Base-by-base conservation (phyloP, 1,284 basidiomycete genomes). In the Pisolithus thermaeus region DNA sequence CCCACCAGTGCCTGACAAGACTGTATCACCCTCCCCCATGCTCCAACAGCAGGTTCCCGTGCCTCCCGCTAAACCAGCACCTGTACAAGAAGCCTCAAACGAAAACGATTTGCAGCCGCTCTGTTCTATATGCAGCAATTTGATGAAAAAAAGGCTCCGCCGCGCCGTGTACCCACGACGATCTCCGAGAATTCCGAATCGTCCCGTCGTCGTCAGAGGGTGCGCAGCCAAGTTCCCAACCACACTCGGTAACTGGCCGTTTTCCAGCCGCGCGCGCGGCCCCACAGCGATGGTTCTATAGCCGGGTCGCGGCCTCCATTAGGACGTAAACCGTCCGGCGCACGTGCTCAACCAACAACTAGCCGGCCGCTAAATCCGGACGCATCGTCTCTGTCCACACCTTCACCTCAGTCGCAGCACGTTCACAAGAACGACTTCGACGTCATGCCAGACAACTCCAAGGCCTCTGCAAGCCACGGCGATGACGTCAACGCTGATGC, bases 301-400 rank as follows among this genome's bases (percentile, higher is more conserved):
- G 51, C 52, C 42, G 52, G 68, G 23, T 63, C 66, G 39, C 71
- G 74, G 58, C 64, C 71, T 61, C 68, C 65, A 30, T 61, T 87
- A 41, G 83, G 84, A 60, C 77, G 85, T 61, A 87, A 85, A 65
- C 91, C 91, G 16, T 88, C 88, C 42, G 91, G 90, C 38, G 90
- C 91, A 80, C 87, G 91, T 81, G 90, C 87, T 46, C 83, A 78
- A 50, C 74, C 79, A 40, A 50, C 50, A 47, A 49, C 56, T 56
- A 70, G 59, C 64, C 67, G 67, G 67, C 57, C 47, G 37, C 57
- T 55, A 66, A 65, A 67, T 69, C 50, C 53, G 55, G 70, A 71
- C 14, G 50, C 56, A 16, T 55, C 67, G 23, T 59, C 61, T 0
- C 43, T 32, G 16, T 43, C 41, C 23, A 27, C 60, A 64, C 56